Base-by-base conservation (phyloP, 352 stramenopile species). In the Phytophthora palmivora region DNA sequence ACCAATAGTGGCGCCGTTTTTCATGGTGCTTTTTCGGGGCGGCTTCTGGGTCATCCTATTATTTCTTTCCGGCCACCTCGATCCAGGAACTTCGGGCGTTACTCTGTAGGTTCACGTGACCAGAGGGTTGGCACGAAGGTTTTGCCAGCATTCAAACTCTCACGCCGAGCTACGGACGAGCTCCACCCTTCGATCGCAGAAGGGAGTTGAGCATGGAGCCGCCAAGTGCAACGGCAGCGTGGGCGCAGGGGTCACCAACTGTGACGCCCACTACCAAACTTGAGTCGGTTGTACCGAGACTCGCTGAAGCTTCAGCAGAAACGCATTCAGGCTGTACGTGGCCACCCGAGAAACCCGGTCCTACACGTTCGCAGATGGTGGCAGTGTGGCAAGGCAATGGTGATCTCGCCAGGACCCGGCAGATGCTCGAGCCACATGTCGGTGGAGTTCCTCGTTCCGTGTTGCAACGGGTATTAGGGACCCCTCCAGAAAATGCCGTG, bases 181-280 rank as follows among this genome's bases (percentile, higher is more conserved):
- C 51, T 41, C 52, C 53, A 24, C 62, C 67, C 63, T 64, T 76
- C 62, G 67, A 70, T 76, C 58, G 63, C 68, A 76, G 63, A 73
- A 16, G 48, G 63, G 53, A 70, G 47, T 59, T 54, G 43, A 70
- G 26, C 42, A 76, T 76, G 68, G 58, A 72, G 52, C 34, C 39
- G 18, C 50, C 44, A 14, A 37, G 9, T 26, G 53, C 58, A 70
- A 63, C 48, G 41, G 60, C 47, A 55, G 21, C 63, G 47, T 72
- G 61, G 61, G n/a, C 47, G 32, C 19, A 59, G 14, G 30, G 36
- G 28, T 58, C 59, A 12, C 41, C 49, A 24, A 44, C 34, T 10
- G 6, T 49, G 38, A 28, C 33, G 21, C 34, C 63, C 60, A 71
- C 28, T 52, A 22, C 55, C n/a, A 58, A 71, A 63, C 42, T 70